phyloP scores from a whole-genome alignment of 306 rosid genomes.

The Elaeagnus macrophylla region DNA sequence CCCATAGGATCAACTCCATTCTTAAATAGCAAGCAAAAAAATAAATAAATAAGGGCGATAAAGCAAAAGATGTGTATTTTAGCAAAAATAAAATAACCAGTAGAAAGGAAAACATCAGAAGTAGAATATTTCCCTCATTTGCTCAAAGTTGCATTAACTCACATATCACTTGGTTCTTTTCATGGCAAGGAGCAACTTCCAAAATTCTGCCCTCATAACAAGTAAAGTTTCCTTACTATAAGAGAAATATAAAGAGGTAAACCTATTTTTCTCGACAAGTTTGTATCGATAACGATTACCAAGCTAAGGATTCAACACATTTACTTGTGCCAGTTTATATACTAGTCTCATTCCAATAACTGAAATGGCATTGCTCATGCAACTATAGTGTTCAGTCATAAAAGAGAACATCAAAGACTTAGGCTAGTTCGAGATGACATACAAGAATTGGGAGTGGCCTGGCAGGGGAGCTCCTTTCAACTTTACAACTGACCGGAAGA shows the following conservation, averaged over 20 bases:
- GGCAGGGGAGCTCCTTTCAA: slow-evolving; percentile 69
- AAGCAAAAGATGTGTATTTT: neutral
- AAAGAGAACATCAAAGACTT: slow-evolving; percentile 11
- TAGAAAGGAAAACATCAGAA: neutral
- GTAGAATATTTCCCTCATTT: slow-evolving; percentile 4
- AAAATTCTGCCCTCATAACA: neutral
- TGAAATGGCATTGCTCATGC: neutral
- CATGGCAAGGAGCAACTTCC: slow-evolving; percentile 7
- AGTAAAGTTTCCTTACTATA: neutral
- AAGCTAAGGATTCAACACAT: neutral
- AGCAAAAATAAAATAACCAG: too few relatives aligned
- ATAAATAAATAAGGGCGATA: slow-evolving; percentile 21
- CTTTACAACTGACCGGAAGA: slow-evolving; percentile 58
- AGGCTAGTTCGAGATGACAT: slow-evolving; percentile 23
- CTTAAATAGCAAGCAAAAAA: slow-evolving; percentile 35
- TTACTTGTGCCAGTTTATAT: neutral
- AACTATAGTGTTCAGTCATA: slow-evolving; percentile 1
- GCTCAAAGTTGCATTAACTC: slow-evolving; percentile 7
- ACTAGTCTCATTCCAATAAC: neutral
- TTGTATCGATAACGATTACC: neutral
- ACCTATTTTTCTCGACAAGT: neutral
- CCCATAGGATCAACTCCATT: slow-evolving; percentile 52
- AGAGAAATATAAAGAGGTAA: neutral
- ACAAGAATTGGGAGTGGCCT: slow-evolving; percentile 63
- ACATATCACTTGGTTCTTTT: slow-evolving; percentile 8